These are phyloP conservation scores for Straminergon stramineum DNA, from an alignment of 225 moss, liverwort and hornwort species.

Conservation along the genomic window DNA sequence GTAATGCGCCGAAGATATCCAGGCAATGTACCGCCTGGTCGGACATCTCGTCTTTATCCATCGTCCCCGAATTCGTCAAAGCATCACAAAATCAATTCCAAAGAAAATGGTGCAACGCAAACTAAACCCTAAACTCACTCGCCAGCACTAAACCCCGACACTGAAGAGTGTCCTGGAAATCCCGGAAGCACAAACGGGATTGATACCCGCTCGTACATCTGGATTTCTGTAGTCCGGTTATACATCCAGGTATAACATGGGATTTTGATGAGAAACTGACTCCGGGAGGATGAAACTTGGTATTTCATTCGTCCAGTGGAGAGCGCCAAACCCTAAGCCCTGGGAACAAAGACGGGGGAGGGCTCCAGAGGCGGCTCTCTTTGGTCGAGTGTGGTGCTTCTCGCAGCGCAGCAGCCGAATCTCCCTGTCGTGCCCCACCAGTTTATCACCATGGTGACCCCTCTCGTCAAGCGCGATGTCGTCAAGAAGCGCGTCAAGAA, in stretches of 20 bases:
- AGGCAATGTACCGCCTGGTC: not conserved
- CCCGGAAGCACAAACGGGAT: not conserved
- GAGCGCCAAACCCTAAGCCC: constrained; percentile 18
- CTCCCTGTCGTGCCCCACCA: not conserved
- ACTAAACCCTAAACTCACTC: not conserved
- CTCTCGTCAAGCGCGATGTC: constrained; percentile 75
- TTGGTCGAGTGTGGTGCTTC: not conserved
- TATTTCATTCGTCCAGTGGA: not conserved
- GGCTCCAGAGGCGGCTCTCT: not conserved
- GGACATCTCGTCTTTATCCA: constrained; percentile 3
- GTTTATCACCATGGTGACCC: constrained; percentile 62
- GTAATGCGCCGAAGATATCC: constrained; percentile 4
- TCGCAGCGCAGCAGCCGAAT: not conserved
- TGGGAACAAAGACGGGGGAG: constrained; percentile 4
- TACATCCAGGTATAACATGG: not conserved
- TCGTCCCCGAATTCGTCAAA: not conserved
- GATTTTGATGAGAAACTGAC: not conserved
- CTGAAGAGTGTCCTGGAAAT: not conserved
- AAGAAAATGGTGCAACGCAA: not conserved
- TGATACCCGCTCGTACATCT: not conserved
- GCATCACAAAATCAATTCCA: not conserved
- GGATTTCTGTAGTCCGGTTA: not conserved
- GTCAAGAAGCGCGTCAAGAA: constrained; percentile 91
- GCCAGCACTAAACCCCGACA: not conserved
- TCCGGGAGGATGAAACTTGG: not conserved